These are phyloP conservation scores for Venturia aucupariae DNA, from an alignment of 2,329 filamentous ascomycete species.

Conservation along the genomic window DNA sequence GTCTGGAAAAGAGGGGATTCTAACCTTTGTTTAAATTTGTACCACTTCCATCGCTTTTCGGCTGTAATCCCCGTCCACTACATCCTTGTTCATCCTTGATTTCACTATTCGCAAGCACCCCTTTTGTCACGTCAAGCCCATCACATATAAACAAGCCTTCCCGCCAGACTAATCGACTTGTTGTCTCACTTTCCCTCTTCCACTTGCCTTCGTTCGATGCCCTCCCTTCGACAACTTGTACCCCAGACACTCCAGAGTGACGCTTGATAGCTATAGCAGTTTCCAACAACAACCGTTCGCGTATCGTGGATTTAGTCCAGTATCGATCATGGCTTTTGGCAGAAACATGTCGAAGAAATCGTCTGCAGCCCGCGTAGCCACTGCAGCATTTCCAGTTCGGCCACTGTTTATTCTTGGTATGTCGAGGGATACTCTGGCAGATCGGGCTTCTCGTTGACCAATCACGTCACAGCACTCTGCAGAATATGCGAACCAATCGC, in stretches of 20 bases:
- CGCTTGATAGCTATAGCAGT: not conserved
- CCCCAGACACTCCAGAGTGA: not conserved
- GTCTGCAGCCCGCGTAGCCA: not conserved
- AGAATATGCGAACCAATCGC: slow-evolving; percentile 97
- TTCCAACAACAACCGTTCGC: not conserved
- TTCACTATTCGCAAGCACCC: slow-evolving; percentile 5
- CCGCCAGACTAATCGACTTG: not conserved
- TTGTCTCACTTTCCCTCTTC: too few relatives aligned
- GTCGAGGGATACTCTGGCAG: slow-evolving; percentile 17
- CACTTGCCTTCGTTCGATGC: not conserved
- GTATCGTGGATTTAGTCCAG: not conserved
- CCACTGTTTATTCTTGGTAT: slow-evolving; percentile 50
- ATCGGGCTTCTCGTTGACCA: slow-evolving; percentile 9
- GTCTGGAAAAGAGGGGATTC: not conserved
- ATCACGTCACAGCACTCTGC: slow-evolving; percentile 58
- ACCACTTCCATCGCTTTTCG: not conserved
- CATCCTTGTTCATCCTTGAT: slow-evolving; percentile 2
- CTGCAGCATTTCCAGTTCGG: slow-evolving; percentile 37
- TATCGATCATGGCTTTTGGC: not conserved
- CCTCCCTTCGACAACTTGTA: not conserved
- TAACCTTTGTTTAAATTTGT: not conserved
- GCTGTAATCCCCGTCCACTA: not conserved
- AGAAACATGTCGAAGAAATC: not conserved
- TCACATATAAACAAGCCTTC: slow-evolving; percentile 5
- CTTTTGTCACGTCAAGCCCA: slow-evolving; percentile 4